Conservation (phyloP, 441 rosid species). For the Gossypium trilobum region DNA sequence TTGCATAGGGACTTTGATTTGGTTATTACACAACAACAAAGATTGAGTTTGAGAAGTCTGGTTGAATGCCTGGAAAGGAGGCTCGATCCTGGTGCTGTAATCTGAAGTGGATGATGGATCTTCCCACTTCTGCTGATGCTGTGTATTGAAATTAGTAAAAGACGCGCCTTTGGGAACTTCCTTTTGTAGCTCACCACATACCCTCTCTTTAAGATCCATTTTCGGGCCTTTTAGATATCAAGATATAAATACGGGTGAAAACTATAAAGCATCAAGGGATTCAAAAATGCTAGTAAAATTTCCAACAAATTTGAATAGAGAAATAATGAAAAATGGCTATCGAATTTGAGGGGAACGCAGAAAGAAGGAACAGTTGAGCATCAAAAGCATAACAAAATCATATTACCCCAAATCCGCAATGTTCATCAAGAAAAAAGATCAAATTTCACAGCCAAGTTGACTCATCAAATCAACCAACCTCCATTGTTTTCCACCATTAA, state of each 20-base stretch:
- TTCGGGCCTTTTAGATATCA: constrained; percentile 14
- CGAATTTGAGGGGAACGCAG: background rate
- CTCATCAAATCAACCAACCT: constrained; percentile 15
- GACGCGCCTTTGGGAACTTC: constrained; percentile 23
- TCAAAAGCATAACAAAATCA: background rate
- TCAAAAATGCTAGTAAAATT: constrained; percentile 10
- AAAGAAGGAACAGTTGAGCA: background rate
- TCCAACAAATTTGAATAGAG: background rate
- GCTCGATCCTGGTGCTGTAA: constrained; percentile 32
- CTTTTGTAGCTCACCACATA: constrained; percentile 28
- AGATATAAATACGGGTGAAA: constrained; percentile 16
- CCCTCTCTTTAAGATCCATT: constrained; percentile 57
- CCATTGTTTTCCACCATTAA: background rate
- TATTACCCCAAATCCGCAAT: background rate
- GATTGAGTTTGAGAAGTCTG: constrained; percentile 27
- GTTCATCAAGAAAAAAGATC: background rate
- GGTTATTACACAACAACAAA: constrained; percentile 24
- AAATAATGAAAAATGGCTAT: background rate
- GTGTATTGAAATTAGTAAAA: constrained; percentile 29
- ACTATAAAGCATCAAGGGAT: constrained; percentile 21
- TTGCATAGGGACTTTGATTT: constrained; percentile 20
- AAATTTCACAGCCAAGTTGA: background rate
- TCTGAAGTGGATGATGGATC: constrained; percentile 47
- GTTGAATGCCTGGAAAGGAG: constrained; percentile 30
- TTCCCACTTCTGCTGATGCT: constrained; percentile 54